These are phyloP conservation scores for Malus domestica DNA, from an alignment of 306 rosid genomes.

Conservation along the genomic window ASM211411v1 NC_041803.1:15071001-15071500, in stretches of 20 bases:
- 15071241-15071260: background rate
- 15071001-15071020: conserved; percentile 48
- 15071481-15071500: conserved; percentile 41
- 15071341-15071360: background rate
- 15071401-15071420: conserved; percentile 1
- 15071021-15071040: conserved; percentile 26
- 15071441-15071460: conserved; percentile 93
- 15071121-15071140: conserved; percentile 60
- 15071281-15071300: background rate
- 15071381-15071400: background rate
- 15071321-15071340: background rate
- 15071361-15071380: conserved; percentile 1
- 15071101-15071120: conserved; percentile 53
- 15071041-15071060: conserved; percentile 52
- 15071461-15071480: conserved; percentile 59
- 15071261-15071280: background rate
- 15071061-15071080: conserved; percentile 48
- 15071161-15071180: background rate
- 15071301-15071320: background rate
- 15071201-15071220: background rate
- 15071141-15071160: background rate
- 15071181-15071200: background rate
- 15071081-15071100: conserved; percentile 35
- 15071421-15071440: conserved; percentile 13
- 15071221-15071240: no score